Conservation (phyloP, 495 filamentous ascomycete species). For the Penicillium roqueforti region DNA sequence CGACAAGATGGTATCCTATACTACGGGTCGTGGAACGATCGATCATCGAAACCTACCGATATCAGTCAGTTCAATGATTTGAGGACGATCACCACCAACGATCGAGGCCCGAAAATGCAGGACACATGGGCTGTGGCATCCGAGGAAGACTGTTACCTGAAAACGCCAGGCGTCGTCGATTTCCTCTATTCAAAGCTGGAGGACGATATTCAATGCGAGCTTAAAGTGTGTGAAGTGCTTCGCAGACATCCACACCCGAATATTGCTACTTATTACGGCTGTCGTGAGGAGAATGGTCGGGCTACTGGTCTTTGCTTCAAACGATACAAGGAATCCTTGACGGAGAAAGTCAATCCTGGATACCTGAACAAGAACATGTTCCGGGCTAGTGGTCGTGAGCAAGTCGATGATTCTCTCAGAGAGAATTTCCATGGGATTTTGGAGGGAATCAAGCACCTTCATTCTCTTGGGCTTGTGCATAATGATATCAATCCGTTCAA, state of each 20-base stretch:
- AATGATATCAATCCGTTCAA: neutral
- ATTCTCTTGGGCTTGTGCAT: neutral
- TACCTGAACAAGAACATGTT: neutral
- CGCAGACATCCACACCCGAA: neutral
- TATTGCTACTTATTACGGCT: neutral
- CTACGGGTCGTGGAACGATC: neutral
- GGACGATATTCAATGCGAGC: neutral
- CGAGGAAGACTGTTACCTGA: neutral
- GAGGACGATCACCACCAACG: neutral
- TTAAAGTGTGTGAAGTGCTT: neutral
- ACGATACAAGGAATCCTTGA: neutral
- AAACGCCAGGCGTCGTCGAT: neutral
- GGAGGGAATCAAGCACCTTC: neutral
- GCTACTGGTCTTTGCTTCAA: neutral
- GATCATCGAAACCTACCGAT: neutral
- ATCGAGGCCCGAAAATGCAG: neutral
- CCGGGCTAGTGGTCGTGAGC: neutral
- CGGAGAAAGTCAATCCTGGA: neutral
- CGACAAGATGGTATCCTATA: neutral
- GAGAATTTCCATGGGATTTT: neutral
- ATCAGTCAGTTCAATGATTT: neutral
- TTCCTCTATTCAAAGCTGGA: neutral
- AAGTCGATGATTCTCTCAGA: neutral
- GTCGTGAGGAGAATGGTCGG: neutral
- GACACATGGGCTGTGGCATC: neutral